A percentile compares a stretch with the other conserved stretches of the same genome.
These are phyloP conservation scores for Ceratocystis albifundus DNA, from an alignment of 2,329 filamentous ascomycete genomes.

Conservation along the genomic window DNA sequence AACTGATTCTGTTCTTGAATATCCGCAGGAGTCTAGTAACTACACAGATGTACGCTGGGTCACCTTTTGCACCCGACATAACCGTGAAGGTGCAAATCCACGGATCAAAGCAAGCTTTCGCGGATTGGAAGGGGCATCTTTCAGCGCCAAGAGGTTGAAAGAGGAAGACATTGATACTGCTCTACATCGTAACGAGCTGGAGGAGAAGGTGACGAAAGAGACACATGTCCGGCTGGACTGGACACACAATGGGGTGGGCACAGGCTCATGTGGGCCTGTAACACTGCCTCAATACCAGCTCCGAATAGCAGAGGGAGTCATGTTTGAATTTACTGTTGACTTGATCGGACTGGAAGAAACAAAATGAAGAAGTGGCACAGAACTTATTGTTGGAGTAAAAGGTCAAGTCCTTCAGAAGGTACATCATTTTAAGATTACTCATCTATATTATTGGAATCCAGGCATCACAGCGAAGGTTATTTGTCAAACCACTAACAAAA, in stretches of 20 bases:
- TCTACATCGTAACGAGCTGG: conserved; percentile 50
- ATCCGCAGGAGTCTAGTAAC: conserved; percentile 57
- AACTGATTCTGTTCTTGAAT: conserved; percentile 51
- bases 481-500: background rate
- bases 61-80: background rate
- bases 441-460: background rate
- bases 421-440: background rate
- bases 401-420: background rate
- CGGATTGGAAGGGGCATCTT: conserved; percentile 40
- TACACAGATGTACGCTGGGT: conserved; percentile 53
- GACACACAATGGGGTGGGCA: conserved; percentile 51
- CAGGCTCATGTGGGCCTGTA: conserved; percentile 49
- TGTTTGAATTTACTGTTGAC: conserved; percentile 30
- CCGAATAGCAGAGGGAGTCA: conserved; percentile 31
- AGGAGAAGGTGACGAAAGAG: conserved; percentile 38
- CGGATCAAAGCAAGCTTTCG: conserved; percentile 36
- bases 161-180: conserved; percentile 42
- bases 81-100: background rate
- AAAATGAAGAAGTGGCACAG: background rate
- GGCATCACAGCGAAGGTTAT: conserved; percentile 1
- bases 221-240: conserved; percentile 49
- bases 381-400: background rate
- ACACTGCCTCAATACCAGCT: conserved; percentile 41
- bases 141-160: conserved; percentile 46
- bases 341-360: background rate